These are phyloP conservation scores for Onygena corvina DNA, from an alignment of 2,329 filamentous ascomycete species.

Conservation along the genomic window DNA sequence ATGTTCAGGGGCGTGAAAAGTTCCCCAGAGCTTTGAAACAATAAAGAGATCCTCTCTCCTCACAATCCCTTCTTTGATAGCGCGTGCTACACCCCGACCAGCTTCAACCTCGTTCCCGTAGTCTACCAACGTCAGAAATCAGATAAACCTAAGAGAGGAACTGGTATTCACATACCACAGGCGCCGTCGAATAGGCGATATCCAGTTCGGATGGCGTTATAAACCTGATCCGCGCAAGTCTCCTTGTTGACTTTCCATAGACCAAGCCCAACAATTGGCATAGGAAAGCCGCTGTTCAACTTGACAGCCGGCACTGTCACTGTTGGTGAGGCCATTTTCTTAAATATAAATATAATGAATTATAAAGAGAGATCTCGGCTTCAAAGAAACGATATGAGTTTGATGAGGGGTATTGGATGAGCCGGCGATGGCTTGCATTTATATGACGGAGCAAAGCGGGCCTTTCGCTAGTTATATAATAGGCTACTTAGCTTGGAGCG, in stretches of 20 bases:
- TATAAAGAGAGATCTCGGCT: too few relatives aligned
- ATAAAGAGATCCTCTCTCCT: slow-evolving; percentile 83
- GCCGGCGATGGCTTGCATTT: too few relatives aligned
- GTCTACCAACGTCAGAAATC: slow-evolving; percentile 38
- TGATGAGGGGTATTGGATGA: too few relatives aligned
- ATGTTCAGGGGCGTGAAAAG: slow-evolving; percentile 69
- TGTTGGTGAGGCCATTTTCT: neutral
- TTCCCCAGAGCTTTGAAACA: slow-evolving; percentile 87
- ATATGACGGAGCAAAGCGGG: neutral
- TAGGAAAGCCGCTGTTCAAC: slow-evolving; percentile 24
- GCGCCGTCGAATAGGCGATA: slow-evolving; percentile 52
- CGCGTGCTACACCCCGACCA: slow-evolving; percentile 63
- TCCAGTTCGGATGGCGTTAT: slow-evolving; percentile 55
- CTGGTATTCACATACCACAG: slow-evolving; percentile 35
- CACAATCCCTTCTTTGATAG: slow-evolving; percentile 68
- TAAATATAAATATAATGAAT: neutral
- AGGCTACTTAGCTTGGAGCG: too few relatives aligned
- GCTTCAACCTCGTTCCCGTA: slow-evolving; percentile 74
- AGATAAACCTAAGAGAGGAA: neutral
- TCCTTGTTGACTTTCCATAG: slow-evolving; percentile 74
- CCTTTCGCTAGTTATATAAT: neutral
- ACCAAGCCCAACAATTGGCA: slow-evolving; percentile 36
- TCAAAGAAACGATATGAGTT: too few relatives aligned
- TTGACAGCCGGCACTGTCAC: slow-evolving; percentile 12
- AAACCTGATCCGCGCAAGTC: slow-evolving; percentile 61